Conservation (phyloP, 306 rosid species). For the Nissolia schottii region DNA sequence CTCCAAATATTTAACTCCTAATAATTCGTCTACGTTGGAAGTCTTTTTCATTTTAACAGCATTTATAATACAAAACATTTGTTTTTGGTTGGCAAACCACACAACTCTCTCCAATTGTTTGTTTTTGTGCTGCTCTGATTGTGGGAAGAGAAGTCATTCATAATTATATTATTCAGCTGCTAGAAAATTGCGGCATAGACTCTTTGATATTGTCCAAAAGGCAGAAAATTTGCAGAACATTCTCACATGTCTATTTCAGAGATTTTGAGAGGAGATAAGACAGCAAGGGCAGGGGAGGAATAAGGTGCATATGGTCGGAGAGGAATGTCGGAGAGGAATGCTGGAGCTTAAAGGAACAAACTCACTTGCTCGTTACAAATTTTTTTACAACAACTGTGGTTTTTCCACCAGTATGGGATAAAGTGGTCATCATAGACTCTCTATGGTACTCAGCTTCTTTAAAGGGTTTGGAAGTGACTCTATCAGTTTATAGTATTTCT, state of each 20-base stretch:
- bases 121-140: not conserved
- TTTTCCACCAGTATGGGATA: not conserved
- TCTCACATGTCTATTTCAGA: not conserved
- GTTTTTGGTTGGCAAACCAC: not conserved
- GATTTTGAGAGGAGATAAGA: not conserved
- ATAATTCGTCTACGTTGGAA: not conserved
- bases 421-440: not conserved
- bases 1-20: not conserved
- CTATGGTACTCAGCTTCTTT: not conserved
- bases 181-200: not conserved
- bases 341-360: not conserved
- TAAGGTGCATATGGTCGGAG: not conserved
- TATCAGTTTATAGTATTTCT: not conserved
- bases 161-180: not conserved
- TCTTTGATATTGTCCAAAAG: not conserved
- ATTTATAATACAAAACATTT: not conserved
- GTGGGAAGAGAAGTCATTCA: not conserved
- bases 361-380: not conserved
- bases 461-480: not conserved
- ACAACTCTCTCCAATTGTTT: not conserved
- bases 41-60: not conserved
- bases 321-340: not conserved
- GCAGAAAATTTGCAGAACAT: not conserved
- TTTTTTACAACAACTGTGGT: not conserved
- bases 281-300: too few relatives aligned